A percentile compares a stretch with the other conserved stretches of the same genome.
Evolutionary conservation across 1,284 basidiomycete species (phyloP).

Genomic region (Exobasidium cylindrosporum): DNA sequence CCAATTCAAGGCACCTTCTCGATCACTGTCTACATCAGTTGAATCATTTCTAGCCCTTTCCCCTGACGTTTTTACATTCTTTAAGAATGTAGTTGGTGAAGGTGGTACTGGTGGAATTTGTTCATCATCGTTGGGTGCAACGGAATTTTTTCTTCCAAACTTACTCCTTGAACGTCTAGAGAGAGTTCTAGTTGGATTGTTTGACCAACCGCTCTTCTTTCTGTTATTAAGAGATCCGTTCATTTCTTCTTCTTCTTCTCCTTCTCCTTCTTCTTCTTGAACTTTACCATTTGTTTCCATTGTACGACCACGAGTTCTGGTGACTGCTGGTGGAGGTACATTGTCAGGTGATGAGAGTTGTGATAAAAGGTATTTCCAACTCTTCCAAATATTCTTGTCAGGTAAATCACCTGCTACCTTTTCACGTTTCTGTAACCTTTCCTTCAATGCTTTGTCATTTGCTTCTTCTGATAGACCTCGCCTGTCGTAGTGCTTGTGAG

Average conservation of each 20-base stretch:
- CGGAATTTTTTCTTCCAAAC: background rate
- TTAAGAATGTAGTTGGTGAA: too few species aligned
- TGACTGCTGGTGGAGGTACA: constrained; percentile 6
- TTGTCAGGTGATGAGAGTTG: constrained; percentile 14
- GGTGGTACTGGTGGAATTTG: background rate
- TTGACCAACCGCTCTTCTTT: background rate
- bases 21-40: background rate
- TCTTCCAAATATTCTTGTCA: constrained; percentile 1
- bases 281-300: background rate
- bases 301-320: background rate
- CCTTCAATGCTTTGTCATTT: background rate
- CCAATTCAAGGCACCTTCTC: background rate
- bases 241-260: background rate
- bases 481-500: background rate
- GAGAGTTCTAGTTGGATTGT: background rate
- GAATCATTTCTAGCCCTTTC: background rate
- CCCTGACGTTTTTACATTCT: too few species aligned
- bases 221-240: background rate
- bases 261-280: background rate
- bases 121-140: background rate
- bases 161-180: background rate
- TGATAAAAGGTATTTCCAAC: constrained; percentile 7
- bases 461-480: background rate
- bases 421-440: background rate
- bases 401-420: background rate